Base-by-base conservation (phyloP, 169 alveolate species). In the Fabrea salina region DNA sequence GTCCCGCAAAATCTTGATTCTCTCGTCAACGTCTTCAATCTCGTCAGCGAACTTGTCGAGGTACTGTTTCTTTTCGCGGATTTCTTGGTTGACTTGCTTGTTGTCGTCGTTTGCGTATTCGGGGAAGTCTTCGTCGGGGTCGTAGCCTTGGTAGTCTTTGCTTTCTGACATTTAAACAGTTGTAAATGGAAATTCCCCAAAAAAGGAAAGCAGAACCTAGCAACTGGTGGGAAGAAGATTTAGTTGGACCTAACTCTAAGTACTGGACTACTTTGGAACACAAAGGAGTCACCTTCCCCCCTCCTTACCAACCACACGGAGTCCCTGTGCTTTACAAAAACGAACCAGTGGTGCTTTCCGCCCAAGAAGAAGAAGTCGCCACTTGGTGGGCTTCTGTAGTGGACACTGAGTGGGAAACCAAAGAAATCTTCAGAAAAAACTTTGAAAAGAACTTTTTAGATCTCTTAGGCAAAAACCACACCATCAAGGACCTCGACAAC, bases 351-450 rank as follows among this genome's bases (percentile, higher is more conserved):
- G 84, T 83, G 33, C 87, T 98, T 41, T 94, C 96, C 56, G 98
- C 98, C 2, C 98, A 97, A 32, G 90, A 97, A 67, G 99, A 98
- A 83, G 99, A 98, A 86, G 91, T 97, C 19, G 99, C 99, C n/a
- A 97, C 98, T 25, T 97, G 92, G 89, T 98, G 99, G 99, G 96
- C 98, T 27, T 88, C 93, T 61, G 97, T 98, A 19, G 39, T 94
- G 37, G 98, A 91, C 58, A 92, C 98, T 35, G 99, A 97, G 67
- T 97, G 94, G 86, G 97, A 97, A 27, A 86, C 91, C 64, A 97
- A 97, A 82, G 96, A 90, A 41, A 93, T 86, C 41, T 97, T 97
- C 86, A 87, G 89, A 72, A 90, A 92, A 59, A 98, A 98, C 83
- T 97, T 96, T 82, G 94, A 95, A 87, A 74, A 81, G 57, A 96